These are phyloP conservation scores for Colletotrichum sp. DNA, from an alignment of 2,329 filamentous ascomycete genomes.

Conservation along the genomic window DNA sequence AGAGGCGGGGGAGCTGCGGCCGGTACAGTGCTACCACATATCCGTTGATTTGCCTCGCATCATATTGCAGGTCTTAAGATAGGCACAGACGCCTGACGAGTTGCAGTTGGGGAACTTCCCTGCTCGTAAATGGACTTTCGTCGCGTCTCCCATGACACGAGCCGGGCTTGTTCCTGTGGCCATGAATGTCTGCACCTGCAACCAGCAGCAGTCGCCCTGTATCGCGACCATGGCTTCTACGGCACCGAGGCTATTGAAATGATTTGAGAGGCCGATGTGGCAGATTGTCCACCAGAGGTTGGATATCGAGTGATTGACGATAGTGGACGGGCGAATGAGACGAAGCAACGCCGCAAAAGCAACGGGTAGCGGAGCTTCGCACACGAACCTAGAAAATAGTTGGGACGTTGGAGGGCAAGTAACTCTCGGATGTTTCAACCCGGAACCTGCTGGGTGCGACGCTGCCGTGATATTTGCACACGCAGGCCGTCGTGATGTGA, in stretches of 20 bases:
- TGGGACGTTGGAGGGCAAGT: background rate
- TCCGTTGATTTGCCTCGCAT: background rate
- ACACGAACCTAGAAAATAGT: conserved; percentile 3
- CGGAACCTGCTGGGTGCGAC: conserved; percentile 3
- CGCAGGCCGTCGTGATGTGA: background rate
- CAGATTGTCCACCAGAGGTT: background rate
- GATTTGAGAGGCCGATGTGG: background rate
- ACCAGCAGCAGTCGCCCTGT: background rate
- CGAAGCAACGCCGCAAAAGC: background rate
- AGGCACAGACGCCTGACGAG: background rate
- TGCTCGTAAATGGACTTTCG: background rate
- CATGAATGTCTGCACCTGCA: background rate
- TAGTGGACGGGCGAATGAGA: background rate
- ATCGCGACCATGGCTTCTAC: background rate
- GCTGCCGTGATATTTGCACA: background rate
- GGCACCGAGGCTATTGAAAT: background rate
- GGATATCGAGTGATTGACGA: background rate
- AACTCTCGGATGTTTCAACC: conserved; percentile 5
- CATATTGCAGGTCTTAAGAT: background rate
- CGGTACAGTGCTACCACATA: background rate
- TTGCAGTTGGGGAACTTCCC: background rate
- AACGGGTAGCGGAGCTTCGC: background rate
- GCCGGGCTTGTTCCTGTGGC: background rate
- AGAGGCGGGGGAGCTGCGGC: background rate
- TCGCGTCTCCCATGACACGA: background rate